Conservation (phyloP, 768 basidiomycete genomes). For the Mycena galopus region DNA sequence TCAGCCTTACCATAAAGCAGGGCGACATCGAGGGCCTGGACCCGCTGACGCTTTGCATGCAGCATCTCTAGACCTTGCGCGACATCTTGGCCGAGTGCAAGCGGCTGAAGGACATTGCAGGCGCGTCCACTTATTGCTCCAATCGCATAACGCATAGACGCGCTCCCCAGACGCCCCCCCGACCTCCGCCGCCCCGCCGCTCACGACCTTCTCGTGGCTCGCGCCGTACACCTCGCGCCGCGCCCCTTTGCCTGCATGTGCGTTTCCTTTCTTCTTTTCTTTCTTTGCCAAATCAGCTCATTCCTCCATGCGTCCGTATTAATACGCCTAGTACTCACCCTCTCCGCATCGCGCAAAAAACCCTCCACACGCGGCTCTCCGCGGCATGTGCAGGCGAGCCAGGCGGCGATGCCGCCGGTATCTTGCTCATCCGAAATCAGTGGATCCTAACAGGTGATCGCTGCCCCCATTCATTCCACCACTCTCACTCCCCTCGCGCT, state of each 20-base stretch:
- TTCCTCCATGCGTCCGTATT: too few relatives aligned
- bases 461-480: too few relatives aligned
- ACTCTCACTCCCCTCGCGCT: too few relatives aligned
- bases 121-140: conserved; percentile 47
- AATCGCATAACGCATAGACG: not conserved
- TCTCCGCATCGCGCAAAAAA: conserved; percentile 61
- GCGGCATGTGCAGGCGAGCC: conserved; percentile 70
- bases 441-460: too few relatives aligned
- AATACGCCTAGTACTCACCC: conserved; percentile 53
- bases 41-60: conserved; percentile 60
- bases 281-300: not conserved
- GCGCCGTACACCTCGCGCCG: conserved; percentile 54
- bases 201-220: conserved; percentile 61
- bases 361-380: conserved; percentile 70
- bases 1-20: conserved; percentile 61
- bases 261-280: too few relatives aligned
- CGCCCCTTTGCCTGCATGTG: conserved; percentile 44
- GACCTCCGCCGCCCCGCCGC: conserved; percentile 45
- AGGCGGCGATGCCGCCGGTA: conserved; percentile 72
- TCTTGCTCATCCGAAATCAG: conserved; percentile 69
- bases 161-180: conserved; percentile 24
- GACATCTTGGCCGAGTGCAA: conserved; percentile 67
- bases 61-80: conserved; percentile 62
- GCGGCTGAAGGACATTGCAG: conserved; percentile 63
- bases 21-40: conserved; percentile 49